Evolutionary conservation across 495 filamentous ascomycete genomes (phyloP), one percentile per base, ranked within the genome.

Genomic region (Aspergillus asperescens): DNA sequence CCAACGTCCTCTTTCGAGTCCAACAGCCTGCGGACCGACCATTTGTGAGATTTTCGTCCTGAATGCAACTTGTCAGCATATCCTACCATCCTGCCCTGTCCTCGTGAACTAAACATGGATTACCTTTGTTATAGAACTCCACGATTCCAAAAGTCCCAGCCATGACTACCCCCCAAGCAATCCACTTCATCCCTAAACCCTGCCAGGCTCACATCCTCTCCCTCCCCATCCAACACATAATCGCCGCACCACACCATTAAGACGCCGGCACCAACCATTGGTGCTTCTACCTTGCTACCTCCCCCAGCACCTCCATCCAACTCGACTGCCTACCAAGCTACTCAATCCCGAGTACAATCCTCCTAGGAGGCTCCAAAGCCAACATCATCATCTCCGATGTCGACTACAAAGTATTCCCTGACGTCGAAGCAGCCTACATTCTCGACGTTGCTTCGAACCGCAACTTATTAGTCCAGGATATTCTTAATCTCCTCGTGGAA

Each of bases 401-500:
- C 3, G 19, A 18, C 1, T 38, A 43, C 34, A 20, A 18, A 2
- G n/a, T 51, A 1, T 18, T 28, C 7, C 23, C 31, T 2, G 52
- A 62, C 28, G 42, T 44, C 8, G 2, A 57, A 19, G 42, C 22
- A 15, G 10, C 29, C 4, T 60, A 52, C 27, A n/a, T 9, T 39
- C 56, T 52, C 2, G 52, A 75, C 40, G 28, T 59, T 12, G 2
- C 43, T 5, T 18, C 27, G 1, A 7, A 12, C 6, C 8, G 8
- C 8, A 20, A n/a, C 10, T 1, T 31, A 2, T 40, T 62, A 62
- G 34, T 76, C 59, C 7, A 18, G 19, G 31, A 49, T 39, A 44
- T 64, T 15, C 25, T 39, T 45, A 54, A 29, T 63, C 61, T 44
- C 50, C 63, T 96, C 28, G 86, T 92, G 32, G 85, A 92, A 65